Evolutionary conservation across 2,329 filamentous ascomycete species (phyloP).

Genomic region (Penicillium italicum): DNA sequence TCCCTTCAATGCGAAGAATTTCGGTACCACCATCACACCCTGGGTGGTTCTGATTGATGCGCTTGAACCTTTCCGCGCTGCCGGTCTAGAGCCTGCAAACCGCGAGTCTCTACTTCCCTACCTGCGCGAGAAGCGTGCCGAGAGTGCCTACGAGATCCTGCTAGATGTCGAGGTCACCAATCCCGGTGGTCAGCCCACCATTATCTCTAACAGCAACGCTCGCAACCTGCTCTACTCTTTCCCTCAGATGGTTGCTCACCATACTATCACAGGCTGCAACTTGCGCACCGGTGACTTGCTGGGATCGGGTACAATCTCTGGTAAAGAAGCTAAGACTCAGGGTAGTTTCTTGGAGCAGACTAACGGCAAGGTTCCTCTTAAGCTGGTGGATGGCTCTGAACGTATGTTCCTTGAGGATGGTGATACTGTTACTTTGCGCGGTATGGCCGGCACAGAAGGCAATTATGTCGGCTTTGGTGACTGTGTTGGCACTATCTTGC

Average conservation of each 20-base stretch:
- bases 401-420: slow-evolving; percentile 71
- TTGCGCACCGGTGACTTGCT: slow-evolving; percentile 71
- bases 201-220: slow-evolving; percentile 59
- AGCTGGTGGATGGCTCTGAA: slow-evolving; percentile 61
- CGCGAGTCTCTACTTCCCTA: slow-evolving; percentile 58
- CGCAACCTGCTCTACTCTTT: slow-evolving; percentile 76
- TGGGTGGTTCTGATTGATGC: slow-evolving; percentile 78
- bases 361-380: slow-evolving; percentile 62
- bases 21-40: slow-evolving; percentile 70
- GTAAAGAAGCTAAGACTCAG: slow-evolving; percentile 54
- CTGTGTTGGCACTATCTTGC: slow-evolving; percentile 61
- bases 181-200: slow-evolving; percentile 51
- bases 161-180: slow-evolving; percentile 59
- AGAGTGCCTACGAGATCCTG: slow-evolving; percentile 64
- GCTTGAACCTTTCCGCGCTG: slow-evolving; percentile 62
- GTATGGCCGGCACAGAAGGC: slow-evolving; percentile 63
- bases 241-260: slow-evolving; percentile 77
- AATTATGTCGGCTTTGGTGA: slow-evolving; percentile 74
- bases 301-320: slow-evolving; percentile 75
- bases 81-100: slow-evolving; percentile 52
- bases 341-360: slow-evolving; percentile 72
- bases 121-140: slow-evolving; percentile 57
- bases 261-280: slow-evolving; percentile 71
- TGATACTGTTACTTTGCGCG: slow-evolving; percentile 64
- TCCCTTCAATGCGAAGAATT: slow-evolving; percentile 82